Percentiles rank a stretch among this genome's conserved stretches.
phyloP scores from a whole-genome alignment of 768 basidiomycete genomes.

The Clathrus columnatus region DNA sequence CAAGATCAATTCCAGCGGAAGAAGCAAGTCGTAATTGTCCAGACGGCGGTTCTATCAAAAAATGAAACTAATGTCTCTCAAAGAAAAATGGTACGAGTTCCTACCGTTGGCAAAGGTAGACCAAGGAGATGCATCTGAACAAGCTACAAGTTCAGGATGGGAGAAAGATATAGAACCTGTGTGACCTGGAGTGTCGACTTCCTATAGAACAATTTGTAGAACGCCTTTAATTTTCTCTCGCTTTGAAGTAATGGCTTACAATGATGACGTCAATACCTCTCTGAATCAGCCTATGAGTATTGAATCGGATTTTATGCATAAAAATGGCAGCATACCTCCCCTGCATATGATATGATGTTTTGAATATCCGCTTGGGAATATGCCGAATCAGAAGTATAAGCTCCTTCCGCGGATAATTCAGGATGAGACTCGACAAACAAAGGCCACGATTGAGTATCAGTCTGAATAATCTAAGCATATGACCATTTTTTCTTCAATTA shows the following conservation, averaged over 20 bases:
- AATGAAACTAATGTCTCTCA: neutral
- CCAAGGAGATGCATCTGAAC: conserved; percentile 17
- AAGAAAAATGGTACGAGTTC: conserved; percentile 6
- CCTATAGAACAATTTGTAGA: conserved; percentile 5
- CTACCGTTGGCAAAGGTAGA: conserved; percentile 12
- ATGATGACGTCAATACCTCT: conserved; percentile 30
- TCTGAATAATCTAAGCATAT: neutral
- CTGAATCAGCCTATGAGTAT: conserved; percentile 10
- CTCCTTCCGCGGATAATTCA: conserved; percentile 22
- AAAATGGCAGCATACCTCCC: conserved; percentile 16
- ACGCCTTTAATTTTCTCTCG: too few species aligned
- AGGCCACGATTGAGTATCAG: conserved; percentile 23
- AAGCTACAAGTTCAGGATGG: conserved; percentile 29
- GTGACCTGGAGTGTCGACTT: conserved; percentile 33
- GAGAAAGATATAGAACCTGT: conserved; percentile 24
- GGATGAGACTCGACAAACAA: conserved; percentile 22
- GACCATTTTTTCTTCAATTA: conserved; percentile 13
- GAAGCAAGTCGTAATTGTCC: conserved; percentile 28
- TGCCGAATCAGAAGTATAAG: conserved; percentile 21
- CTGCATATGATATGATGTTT: conserved; percentile 24
- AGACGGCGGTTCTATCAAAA: conserved; percentile 25
- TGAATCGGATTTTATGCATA: neutral
- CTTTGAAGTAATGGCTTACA: neutral
- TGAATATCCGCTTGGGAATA: conserved; percentile 23
- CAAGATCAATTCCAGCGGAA: conserved; percentile 16